Conservation (phyloP, 2,329 filamentous ascomycete genomes). For the Claviceps quebecensis region DNA sequence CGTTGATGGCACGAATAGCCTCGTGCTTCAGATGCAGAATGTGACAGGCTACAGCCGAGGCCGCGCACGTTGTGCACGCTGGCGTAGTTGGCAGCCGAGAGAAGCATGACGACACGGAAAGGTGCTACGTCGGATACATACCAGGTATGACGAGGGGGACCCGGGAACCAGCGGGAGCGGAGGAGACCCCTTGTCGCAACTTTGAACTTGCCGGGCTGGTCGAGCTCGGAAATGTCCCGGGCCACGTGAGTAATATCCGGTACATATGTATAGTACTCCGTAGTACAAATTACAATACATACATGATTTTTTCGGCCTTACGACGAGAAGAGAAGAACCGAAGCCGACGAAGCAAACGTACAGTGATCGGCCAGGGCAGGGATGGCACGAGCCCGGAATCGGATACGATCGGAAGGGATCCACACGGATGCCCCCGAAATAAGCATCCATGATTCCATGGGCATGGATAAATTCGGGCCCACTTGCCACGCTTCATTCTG, state of each 20-base stretch:
- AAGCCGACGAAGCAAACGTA: constrained; percentile 5
- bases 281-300: no score
- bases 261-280: no score
- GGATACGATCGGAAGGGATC: constrained; percentile 15
- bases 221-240: constrained; percentile 16
- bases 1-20: constrained; percentile 25
- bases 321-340: background rate
- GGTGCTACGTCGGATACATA: constrained; percentile 11
- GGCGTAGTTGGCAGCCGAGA: constrained; percentile 15
- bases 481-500: background rate
- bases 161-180: constrained; percentile 15
- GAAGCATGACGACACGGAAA: constrained; percentile 15
- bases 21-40: constrained; percentile 31
- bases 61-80: constrained; percentile 7
- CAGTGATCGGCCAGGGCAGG: constrained; percentile 15
- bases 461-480: constrained; percentile 2
- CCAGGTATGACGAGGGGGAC: constrained; percentile 16
- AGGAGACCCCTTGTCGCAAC: constrained; percentile 15
- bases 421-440: constrained; percentile 13
- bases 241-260: constrained; percentile 17
- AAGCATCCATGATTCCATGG: constrained; percentile 6
- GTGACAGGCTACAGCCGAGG: constrained; percentile 10
- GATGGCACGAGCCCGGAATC: no score
- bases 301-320: background rate
- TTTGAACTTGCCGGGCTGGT: constrained; percentile 11